phyloP scores from a whole-genome alignment of 2,329 filamentous ascomycete species.

The Pseudopithomyces maydicus region DNA sequence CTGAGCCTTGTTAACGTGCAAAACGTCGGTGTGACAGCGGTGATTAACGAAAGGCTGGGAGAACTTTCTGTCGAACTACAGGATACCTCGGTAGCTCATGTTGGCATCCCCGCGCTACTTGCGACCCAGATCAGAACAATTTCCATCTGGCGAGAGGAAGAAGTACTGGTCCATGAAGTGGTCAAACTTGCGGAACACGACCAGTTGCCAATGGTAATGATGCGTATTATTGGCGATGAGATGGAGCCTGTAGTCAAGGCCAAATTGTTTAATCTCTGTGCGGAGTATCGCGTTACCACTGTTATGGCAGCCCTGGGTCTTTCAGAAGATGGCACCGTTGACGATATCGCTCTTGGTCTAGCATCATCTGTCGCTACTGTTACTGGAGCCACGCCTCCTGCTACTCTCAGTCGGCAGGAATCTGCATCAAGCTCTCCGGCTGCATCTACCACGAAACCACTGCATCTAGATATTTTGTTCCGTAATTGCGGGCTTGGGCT shows the following conservation, averaged over 20 bases:
- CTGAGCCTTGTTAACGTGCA: slow-evolving; percentile 74
- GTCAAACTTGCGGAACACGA: slow-evolving; percentile 46
- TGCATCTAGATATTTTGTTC: slow-evolving; percentile 75
- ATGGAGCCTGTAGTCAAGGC: slow-evolving; percentile 89
- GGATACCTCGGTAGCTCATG: slow-evolving; percentile 56
- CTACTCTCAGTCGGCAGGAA: slow-evolving; percentile 39
- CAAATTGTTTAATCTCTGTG: slow-evolving; percentile 79
- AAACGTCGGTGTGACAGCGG: slow-evolving; percentile 64
- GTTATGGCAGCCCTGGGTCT: slow-evolving; percentile 80
- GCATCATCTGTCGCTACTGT: slow-evolving; percentile 80
- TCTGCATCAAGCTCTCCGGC: slow-evolving; percentile 31
- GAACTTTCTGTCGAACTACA: slow-evolving; percentile 48
- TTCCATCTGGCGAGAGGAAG: slow-evolving; percentile 67
- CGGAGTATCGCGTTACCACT: slow-evolving; percentile 89
- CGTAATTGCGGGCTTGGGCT: slow-evolving; percentile 82
- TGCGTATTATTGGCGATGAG: slow-evolving; percentile 89
- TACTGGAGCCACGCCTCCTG: slow-evolving; percentile 65
- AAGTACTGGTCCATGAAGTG: slow-evolving; percentile 74
- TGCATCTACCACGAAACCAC: slow-evolving; percentile 36
- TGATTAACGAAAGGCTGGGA: slow-evolving; percentile 73
- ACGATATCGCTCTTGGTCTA: slow-evolving; percentile 76
- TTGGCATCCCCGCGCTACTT: slow-evolving; percentile 81
- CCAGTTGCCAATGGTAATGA: slow-evolving; percentile 74
- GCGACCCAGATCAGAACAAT: slow-evolving; percentile 75
- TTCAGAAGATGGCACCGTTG: slow-evolving; percentile 62